A percentile compares a stretch with the other conserved stretches of the same genome.
phyloP scores from a whole-genome alignment of 2,329 filamentous ascomycete species.

The Claviceps digitariae region DNA sequence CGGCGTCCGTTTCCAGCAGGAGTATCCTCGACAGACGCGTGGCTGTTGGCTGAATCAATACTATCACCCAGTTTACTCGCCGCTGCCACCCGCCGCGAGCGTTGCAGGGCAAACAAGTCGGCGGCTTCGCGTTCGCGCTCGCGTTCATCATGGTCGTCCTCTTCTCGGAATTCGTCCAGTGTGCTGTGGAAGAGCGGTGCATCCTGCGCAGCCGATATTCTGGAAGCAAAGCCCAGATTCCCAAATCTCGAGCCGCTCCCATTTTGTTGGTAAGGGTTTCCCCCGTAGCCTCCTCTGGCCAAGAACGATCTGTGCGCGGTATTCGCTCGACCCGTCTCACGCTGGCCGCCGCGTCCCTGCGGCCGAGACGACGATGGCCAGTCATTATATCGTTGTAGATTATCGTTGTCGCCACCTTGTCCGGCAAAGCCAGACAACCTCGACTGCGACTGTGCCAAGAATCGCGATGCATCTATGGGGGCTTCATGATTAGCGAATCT shows the following conservation, averaged over 20 bases:
- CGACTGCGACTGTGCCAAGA: slow-evolving; percentile 92
- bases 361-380: slow-evolving; percentile 22
- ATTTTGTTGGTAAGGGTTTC: slow-evolving; percentile 76
- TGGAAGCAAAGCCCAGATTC: slow-evolving; percentile 57
- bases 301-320: slow-evolving; percentile 29
- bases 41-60: slow-evolving; percentile 47
- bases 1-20: slow-evolving; percentile 13
- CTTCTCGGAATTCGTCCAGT: slow-evolving; percentile 79
- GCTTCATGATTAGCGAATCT: not conserved
- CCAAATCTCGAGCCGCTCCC: slow-evolving; percentile 60
- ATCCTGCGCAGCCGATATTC: slow-evolving; percentile 57
- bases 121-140: slow-evolving; percentile 63
- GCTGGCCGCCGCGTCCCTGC: slow-evolving; percentile 16
- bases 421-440: slow-evolving; percentile 57
- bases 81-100: slow-evolving; percentile 78
- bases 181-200: slow-evolving; percentile 92
- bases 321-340: slow-evolving; percentile 17
- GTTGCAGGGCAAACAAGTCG: slow-evolving; percentile 85
- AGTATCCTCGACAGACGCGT: slow-evolving; percentile 22
- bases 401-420: slow-evolving; percentile 37
- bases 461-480: slow-evolving; percentile 75
- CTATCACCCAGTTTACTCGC: slow-evolving; percentile 75
- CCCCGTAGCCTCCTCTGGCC: slow-evolving; percentile 32
- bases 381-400: slow-evolving; percentile 17
- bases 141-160: slow-evolving; percentile 84